phyloP scores from a whole-genome alignment of 768 basidiomycete species.

The Boletellus emodensis region DNA sequence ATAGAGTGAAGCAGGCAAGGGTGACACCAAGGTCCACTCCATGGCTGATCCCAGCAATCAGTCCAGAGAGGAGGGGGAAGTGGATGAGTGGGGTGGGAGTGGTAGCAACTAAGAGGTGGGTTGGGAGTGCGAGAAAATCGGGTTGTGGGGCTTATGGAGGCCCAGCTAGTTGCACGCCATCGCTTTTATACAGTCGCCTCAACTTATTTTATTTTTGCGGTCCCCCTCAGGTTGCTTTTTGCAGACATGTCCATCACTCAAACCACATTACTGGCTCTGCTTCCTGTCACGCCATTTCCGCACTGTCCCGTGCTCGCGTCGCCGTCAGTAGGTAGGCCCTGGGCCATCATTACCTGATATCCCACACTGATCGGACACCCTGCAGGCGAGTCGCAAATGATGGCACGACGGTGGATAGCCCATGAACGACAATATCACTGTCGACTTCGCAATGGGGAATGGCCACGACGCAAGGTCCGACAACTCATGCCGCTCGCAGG shows the following conservation, averaged over 20 bases:
- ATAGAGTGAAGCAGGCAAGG: constrained; percentile 31
- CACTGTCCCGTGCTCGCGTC: constrained; percentile 5
- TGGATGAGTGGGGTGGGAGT: too few relatives aligned
- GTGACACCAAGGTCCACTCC: constrained; percentile 30
- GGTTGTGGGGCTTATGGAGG: constrained; percentile 2
- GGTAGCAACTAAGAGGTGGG: background rate
- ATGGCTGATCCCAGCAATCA: constrained; percentile 8
- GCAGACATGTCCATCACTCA: constrained; percentile 5
- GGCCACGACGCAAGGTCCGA: constrained; percentile 14
- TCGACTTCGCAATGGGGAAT: constrained; percentile 17
- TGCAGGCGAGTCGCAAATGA: constrained; percentile 26
- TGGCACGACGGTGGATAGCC: constrained; percentile 11
- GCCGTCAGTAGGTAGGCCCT: too few relatives aligned
- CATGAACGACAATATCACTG: constrained; percentile 17
- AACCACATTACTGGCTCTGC: constrained; percentile 8
- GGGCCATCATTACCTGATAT: constrained; percentile 18
- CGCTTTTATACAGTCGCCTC: constrained; percentile 17
- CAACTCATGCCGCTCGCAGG: constrained; percentile 10
- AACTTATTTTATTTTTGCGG: constrained; percentile 5
- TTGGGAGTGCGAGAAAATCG: constrained; percentile 23
- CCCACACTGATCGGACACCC: constrained; percentile 20
- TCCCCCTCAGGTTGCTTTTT: constrained; percentile 7
- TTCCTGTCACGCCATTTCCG: constrained; percentile 21
- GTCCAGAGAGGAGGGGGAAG: constrained; percentile 2
- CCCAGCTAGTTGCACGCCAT: too few relatives aligned